phyloP scores from a whole-genome alignment of 805 yeast genomes.

The Cyberlindnera mississippiensis region DNA sequence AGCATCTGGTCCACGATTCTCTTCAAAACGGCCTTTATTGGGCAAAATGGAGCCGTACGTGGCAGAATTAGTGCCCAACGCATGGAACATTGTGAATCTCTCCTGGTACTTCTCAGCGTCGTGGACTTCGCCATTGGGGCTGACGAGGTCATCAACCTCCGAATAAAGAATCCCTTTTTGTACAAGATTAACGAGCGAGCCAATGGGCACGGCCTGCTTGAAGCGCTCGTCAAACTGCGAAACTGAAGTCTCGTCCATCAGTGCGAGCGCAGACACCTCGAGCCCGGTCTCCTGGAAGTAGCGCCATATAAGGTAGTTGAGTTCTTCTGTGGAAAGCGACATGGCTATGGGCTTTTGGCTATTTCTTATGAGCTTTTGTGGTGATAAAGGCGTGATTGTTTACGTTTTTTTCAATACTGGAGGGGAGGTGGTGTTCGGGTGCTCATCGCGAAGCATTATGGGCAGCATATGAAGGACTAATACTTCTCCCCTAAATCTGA shows the following conservation, averaged over 20 bases:
- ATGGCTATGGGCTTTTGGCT: constrained; percentile 35
- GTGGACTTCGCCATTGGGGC: constrained; percentile 31
- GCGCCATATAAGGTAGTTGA: constrained; percentile 90
- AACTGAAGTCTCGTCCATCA: constrained; percentile 70
- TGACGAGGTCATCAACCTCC: constrained; percentile 59
- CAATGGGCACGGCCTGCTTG: constrained; percentile 59
- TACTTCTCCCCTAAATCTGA: no score
- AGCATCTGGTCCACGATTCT: constrained; percentile 1
- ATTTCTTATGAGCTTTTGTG: no score
- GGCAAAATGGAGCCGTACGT: constrained; percentile 27
- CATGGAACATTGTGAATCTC: constrained; percentile 50
- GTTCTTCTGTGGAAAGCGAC: constrained; percentile 80
- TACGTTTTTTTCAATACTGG: no score
- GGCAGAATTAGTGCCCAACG: constrained; percentile 42
- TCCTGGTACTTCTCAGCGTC: constrained; percentile 18
- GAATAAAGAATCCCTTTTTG: constrained; percentile 82
- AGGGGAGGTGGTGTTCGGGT: no score
- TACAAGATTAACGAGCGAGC: constrained; percentile 74
- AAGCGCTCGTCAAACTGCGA: constrained; percentile 50
- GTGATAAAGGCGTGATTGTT: no score
- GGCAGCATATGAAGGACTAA: no score
- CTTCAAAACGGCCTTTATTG: constrained; percentile 22
- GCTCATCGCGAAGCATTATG: no score
- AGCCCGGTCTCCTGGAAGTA: constrained; percentile 82
- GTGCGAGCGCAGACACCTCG: constrained; percentile 73